Conservation (phyloP, 2,329 filamentous ascomycete genomes). For the Piedraia hortae region DNA sequence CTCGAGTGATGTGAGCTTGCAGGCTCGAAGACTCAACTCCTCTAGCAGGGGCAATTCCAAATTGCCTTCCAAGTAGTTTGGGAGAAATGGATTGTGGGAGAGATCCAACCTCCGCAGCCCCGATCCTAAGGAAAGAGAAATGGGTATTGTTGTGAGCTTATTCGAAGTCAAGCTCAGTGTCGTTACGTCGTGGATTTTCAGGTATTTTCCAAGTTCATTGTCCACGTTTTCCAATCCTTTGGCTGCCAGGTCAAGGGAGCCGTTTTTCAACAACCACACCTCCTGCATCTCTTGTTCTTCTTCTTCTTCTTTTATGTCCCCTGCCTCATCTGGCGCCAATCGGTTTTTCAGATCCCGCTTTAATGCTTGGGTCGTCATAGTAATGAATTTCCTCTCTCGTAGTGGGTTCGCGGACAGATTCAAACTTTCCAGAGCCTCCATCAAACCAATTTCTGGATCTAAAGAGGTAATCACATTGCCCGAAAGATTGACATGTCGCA, state of each 20-base stretch:
- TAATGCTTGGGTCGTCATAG: slow-evolving; percentile 52
- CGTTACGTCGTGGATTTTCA: slow-evolving; percentile 21
- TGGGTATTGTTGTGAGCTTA: slow-evolving; percentile 39
- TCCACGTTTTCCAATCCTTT: slow-evolving; percentile 15
- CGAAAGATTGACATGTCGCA: slow-evolving; percentile 58
- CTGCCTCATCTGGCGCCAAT: slow-evolving; percentile 27
- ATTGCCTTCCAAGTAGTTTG: slow-evolving; percentile 40
- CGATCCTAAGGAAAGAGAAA: slow-evolving; percentile 38
- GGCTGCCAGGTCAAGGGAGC: slow-evolving; percentile 16
- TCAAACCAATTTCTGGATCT: slow-evolving; percentile 48
- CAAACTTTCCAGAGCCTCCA: slow-evolving; percentile 51
- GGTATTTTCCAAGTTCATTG: slow-evolving; percentile 17
- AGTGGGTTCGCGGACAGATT: slow-evolving; percentile 73
- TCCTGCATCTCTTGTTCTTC: slow-evolving; percentile 5
- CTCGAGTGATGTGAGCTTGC: slow-evolving; percentile 42
- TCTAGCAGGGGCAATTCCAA: slow-evolving; percentile 37
- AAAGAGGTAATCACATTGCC: slow-evolving; percentile 57
- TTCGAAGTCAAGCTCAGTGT: slow-evolving; percentile 52
- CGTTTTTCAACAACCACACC: slow-evolving; percentile 9
- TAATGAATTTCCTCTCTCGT: slow-evolving; percentile 61
- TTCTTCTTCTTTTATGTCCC: slow-evolving; percentile 11
- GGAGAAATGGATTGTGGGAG: slow-evolving; percentile 14
- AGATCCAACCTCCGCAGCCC: slow-evolving; percentile 29
- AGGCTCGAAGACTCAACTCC: slow-evolving; percentile 48
- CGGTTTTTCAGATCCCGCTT: slow-evolving; percentile 44